phyloP scores from a whole-genome alignment of 2,329 filamentous ascomycete species.

The Aspergillus sp. region DNA sequence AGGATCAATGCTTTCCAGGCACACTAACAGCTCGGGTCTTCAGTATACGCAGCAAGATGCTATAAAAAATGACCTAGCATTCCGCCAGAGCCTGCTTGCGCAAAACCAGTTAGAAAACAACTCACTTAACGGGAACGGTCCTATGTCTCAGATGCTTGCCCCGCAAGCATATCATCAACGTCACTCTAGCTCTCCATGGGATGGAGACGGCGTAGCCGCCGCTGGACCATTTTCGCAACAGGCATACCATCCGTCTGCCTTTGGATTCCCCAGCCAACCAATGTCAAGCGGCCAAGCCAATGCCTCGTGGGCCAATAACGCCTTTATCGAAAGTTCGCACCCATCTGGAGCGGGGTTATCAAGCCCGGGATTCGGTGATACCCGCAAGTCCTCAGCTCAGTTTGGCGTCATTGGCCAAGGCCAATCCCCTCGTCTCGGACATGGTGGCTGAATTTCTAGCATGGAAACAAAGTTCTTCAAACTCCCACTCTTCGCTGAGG shows the following conservation, averaged over 20 bases:
- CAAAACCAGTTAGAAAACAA: slow-evolving; percentile 25
- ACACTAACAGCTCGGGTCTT: slow-evolving; percentile 15
- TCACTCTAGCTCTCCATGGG: slow-evolving; percentile 25
- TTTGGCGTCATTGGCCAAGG: slow-evolving; percentile 44
- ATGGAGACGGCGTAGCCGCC: slow-evolving; percentile 18
- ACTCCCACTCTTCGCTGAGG: neutral
- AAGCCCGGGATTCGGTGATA: slow-evolving; percentile 22
- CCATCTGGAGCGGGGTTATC: slow-evolving; percentile 26
- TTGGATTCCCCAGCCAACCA: slow-evolving; percentile 25
- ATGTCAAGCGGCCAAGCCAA: slow-evolving; percentile 28
- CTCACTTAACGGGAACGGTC: slow-evolving; percentile 20
- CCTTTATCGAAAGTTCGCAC: slow-evolving; percentile 35
- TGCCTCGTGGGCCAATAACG: slow-evolving; percentile 37
- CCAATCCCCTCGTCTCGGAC: slow-evolving; percentile 48
- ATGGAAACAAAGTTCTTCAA: neutral
- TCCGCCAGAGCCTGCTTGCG: slow-evolving; percentile 28
- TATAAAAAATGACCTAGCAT: slow-evolving; percentile 27
- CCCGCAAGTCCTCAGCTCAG: slow-evolving; percentile 30
- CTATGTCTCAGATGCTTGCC: slow-evolving; percentile 28
- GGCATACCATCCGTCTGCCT: slow-evolving; percentile 11
- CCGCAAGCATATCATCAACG: slow-evolving; percentile 17
- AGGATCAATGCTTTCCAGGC: slow-evolving; percentile 17
- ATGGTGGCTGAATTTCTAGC: slow-evolving; percentile 42
- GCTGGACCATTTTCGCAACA: slow-evolving; percentile 7
- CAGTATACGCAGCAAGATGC: slow-evolving; percentile 27